Conservation (phyloP, 1,139 yeast species). For the Taphrina sp. region DNA sequence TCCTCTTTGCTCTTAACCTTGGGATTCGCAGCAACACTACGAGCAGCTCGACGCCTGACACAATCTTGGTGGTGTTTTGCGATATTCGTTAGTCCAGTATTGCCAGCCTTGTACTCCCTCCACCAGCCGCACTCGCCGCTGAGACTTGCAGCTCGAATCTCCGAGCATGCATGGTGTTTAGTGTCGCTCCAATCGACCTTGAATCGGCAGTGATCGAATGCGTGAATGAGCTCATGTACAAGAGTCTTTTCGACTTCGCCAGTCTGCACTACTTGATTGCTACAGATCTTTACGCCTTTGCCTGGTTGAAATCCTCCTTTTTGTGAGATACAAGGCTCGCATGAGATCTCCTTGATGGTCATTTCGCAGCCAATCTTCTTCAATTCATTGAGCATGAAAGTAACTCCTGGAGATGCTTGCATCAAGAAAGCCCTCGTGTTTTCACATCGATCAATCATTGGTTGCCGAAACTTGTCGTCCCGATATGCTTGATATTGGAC, state of each 20-base stretch:
- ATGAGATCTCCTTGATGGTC: slow-evolving; percentile 56
- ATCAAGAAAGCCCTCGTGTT: slow-evolving; percentile 14
- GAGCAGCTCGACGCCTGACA: slow-evolving; percentile 79
- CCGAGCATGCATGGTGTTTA: slow-evolving; percentile 90
- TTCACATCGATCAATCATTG: slow-evolving; percentile 21
- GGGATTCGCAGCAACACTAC: slow-evolving; percentile 85
- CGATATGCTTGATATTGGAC: slow-evolving; percentile 27
- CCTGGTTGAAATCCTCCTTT: slow-evolving; percentile 94
- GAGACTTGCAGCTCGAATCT: slow-evolving; percentile 80
- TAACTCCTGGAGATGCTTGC: slow-evolving; percentile 60
- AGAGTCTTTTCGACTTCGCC: slow-evolving; percentile 87
- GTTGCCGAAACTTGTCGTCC: slow-evolving; percentile 17
- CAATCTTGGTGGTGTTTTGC: slow-evolving; percentile 87
- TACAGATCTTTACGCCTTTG: slow-evolving; percentile 79
- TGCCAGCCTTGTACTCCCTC: slow-evolving; percentile 63
- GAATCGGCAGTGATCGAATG: slow-evolving; percentile 86
- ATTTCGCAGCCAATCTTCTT: slow-evolving; percentile 57
- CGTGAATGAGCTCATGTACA: slow-evolving; percentile 90
- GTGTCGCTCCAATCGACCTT: slow-evolving; percentile 78
- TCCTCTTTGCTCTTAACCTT: slow-evolving; percentile 66
- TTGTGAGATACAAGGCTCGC: slow-evolving; percentile 81
- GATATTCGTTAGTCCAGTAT: slow-evolving; percentile 56
- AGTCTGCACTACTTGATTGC: slow-evolving; percentile 72
- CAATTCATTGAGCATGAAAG: slow-evolving; percentile 84
- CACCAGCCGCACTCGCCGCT: slow-evolving; percentile 94